Evolutionary conservation across 345 rosid genomes (phyloP).

Genomic region (thale cress (Arabidopsis thaliana)): DNA sequence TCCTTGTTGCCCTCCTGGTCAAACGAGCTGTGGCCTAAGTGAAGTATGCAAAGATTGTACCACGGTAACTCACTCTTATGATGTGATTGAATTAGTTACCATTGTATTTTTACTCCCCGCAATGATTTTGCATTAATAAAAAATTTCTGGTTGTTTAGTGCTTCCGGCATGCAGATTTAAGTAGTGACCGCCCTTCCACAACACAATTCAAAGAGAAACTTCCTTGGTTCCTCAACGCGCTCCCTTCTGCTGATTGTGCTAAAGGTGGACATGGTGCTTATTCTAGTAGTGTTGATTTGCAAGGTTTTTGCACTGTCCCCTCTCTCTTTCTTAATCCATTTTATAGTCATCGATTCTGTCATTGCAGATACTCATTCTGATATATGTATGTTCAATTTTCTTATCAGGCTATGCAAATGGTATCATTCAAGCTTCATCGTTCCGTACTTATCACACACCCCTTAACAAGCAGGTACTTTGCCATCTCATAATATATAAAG

Average conservation of each 20-base stretch:
- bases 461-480: conserved; percentile 85
- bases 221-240: conserved; percentile 93
- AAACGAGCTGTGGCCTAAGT: conserved; percentile 62
- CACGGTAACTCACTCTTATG: conserved; percentile 62
- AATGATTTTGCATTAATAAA: not conserved
- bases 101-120: not conserved
- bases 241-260: conserved; percentile 97
- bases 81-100: not conserved
- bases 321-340: not conserved
- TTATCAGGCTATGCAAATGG: conserved; percentile 75
- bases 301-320: conserved; percentile 56
- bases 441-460: conserved; percentile 98
- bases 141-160: conserved; percentile 63
- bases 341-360: not conserved
- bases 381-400: conserved; percentile 3
- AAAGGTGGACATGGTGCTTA: conserved; percentile 99
- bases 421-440: conserved; percentile 86
- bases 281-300: conserved; percentile 79
- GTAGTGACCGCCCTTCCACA: conserved; percentile 85
- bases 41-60: conserved; percentile 96
- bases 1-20: conserved; percentile 80
- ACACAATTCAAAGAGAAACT: conserved; percentile 86
- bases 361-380: conserved; percentile 15
- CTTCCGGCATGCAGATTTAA: conserved; percentile 87
- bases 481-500: not conserved